Base-by-base conservation (phyloP, 139 green algal genomes). In the Chlamydomonas sp. region DNA sequence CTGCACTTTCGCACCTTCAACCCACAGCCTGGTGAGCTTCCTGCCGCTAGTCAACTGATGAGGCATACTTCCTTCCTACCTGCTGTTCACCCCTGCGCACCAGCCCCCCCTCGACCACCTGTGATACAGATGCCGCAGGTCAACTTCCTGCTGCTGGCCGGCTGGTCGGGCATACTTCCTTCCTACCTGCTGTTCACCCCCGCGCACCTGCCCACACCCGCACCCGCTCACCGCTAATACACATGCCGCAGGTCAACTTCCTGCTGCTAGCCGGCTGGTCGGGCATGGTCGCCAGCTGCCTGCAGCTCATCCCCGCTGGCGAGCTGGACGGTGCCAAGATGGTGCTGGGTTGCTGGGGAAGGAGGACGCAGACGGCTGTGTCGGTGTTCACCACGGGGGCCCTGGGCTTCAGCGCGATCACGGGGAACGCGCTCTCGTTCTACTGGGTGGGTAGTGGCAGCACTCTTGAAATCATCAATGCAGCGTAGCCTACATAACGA, bases 261-360 rank as follows among this genome's bases (percentile, higher is more conserved):
- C 78, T 98, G 78, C 84, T 97, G 63, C 61, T 97, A 57, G 96
- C 96, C 62, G 95, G 96, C 76, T 98, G 96, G 94, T 91, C 95
- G 16, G 96, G 95, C 0, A 88, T 98, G 14, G 77, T 96, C 12
- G 89, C 96, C 63, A 96, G 96, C 77, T 83, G 89, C 0, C 91
- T 97, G 63, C 94, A 96, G 86, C 83, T 89, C 79, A 91, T 97
- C 84, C 95, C 94, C 12, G 92, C 87, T 17, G 84, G 84, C 14
- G 84, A 88, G 64, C 91, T 97, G 75, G 96, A 98, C 80, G 96
- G 96, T 17, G 95, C 94, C 2, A 92, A 94, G 72, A 92, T 96
- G 58, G 90, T 93, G 5, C 91, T 96, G 74, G 92, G 75, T 16
- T 67, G 63, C 63, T 88, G 83, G 87, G 69, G 84, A 57, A 79